Base-by-base conservation (phyloP, 352 stramenopile genomes). In the Globisporangium cylindrosporum region DNA sequence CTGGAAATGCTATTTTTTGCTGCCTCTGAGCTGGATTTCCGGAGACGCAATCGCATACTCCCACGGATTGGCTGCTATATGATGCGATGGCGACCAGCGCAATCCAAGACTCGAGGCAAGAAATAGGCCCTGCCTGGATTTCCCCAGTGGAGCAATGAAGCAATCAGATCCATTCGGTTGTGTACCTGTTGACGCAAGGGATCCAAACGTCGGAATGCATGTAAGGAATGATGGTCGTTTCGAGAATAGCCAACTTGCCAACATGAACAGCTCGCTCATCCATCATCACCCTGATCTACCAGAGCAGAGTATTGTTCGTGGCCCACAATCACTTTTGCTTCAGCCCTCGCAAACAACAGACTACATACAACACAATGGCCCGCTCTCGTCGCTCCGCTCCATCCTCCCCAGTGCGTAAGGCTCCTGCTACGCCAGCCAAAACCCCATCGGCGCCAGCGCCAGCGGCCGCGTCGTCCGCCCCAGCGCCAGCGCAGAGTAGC, bases 341-440 rank as follows among this genome's bases (percentile, higher is more conserved):
- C 34, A 59, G 22, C 36, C 27, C 9, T 27, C 55, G 24, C 53
- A 67, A 24, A 41, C 25, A 59, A 15, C 29, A 55, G 41, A 55
- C 66, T 46, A 38, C 63, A 54, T 18, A 69, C 38, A 20, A 3
- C n/a, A 62, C 27, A n/a, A 93, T 93, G 85, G 85, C 75, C 48
- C 83, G 85, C 72, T 93, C 85, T 32, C 83, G 81, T 55, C 80
- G 81, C 53, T 92, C 85, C 62, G 68, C 71, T 57, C 66, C 77
- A 34, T 22, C 80, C 27, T 22, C 80, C n/a, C 73, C 81, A 57
- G 72, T 79, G 10, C 80, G 77, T 69, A 89, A 89, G 73, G 72
- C 72, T 4, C 54, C 76, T 6, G 55, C 75, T 5, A 18, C 41
- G 15, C 58, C 79, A 80, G 68, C 25, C 6, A 54, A 51, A 2